Evolutionary conservation across 2,329 filamentous ascomycete genomes (phyloP).

Genomic region (Cercospora canescens): DNA sequence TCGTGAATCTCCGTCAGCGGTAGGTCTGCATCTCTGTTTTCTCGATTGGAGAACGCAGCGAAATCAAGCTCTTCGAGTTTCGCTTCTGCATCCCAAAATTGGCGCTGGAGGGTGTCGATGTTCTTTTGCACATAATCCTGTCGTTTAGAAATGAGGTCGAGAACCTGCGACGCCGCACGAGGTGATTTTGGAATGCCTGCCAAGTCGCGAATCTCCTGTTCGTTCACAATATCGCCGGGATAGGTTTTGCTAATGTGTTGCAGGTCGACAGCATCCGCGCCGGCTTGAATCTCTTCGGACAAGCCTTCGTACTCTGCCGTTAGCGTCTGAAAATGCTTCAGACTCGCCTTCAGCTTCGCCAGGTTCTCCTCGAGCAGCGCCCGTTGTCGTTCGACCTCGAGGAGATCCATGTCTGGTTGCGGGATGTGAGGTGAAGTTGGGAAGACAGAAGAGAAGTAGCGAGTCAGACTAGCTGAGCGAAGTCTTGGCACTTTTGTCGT

Average conservation of each 20-base stretch:
- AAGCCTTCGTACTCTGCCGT: conserved; percentile 89
- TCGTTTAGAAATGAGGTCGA: conserved; percentile 68
- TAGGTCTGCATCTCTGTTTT: conserved; percentile 58
- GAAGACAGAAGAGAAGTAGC: neutral
- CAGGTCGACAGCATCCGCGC: conserved; percentile 37
- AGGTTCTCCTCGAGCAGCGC: conserved; percentile 75
- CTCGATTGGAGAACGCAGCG: conserved; percentile 27
- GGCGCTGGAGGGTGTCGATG: conserved; percentile 70
- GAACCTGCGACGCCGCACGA: conserved; percentile 62
- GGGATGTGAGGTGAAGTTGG: conserved; percentile 2
- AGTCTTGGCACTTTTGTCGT: neutral
- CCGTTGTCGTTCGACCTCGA: conserved; percentile 73
- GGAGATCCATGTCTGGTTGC: conserved; percentile 44
- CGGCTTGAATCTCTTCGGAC: conserved; percentile 72
- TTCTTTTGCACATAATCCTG: conserved; percentile 91
- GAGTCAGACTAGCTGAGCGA: neutral
- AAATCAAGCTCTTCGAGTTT: conserved; percentile 62
- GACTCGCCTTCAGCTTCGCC: conserved; percentile 68
- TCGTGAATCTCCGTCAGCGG: conserved; percentile 91
- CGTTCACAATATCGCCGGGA: conserved; percentile 63
- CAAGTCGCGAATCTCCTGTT: conserved; percentile 59
- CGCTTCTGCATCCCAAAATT: conserved; percentile 67
- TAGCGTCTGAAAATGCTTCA: conserved; percentile 87
- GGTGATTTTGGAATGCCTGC: conserved; percentile 48
- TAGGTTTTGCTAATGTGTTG: conserved; percentile 56